Base-by-base conservation (phyloP, 2,329 filamentous ascomycete genomes). In the Leptographium galeiforme region DNA sequence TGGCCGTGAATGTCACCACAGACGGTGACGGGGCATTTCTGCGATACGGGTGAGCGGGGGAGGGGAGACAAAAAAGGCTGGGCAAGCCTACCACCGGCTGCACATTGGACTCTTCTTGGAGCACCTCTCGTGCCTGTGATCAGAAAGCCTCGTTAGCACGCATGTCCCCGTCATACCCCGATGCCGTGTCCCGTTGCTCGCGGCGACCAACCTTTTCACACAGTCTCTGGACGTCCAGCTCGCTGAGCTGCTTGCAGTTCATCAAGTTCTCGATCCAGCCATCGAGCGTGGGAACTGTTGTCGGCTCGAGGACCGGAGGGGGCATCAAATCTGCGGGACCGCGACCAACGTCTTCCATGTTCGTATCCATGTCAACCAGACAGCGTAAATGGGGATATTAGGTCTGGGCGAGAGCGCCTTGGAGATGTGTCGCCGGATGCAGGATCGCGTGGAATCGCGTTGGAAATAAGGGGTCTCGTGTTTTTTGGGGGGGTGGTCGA, bases 1-100 rank as follows among this genome's bases (percentile, higher is more conserved):
- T 98, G 93, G 61, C 93, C 93, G 71, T 98, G 93, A 68, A 98
- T 98, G 72, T 98, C 93, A 68, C 93, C 93, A 70, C 93, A 97
- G 58, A 98, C 93, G 54, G 93, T 98, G 61, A 97, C 93, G 46
- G 93, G 93, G 69, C 91, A 97, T 91, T 96, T 96, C 86, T 90
- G 62, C 12, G 6, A 16, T 12, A 4, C 36, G 18, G 6, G 14
- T 4, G 25, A 25, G 16, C 7, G 12, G 6, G 2, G 18, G 16
- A 34, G 32, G 14, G 39, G 6, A 12, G 38, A 51, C 41, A 44
- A 39, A 18, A 25, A 41, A 8, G 13, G n/a, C 33, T 18, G 19
- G 39, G 36, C 13, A n/a, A 47, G 76, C 77, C 60, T 87, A 96
- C 90, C 72, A 98, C 93, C 68, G 93, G 93, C 75, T 98, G 93